phyloP scores from a whole-genome alignment of 305 asterid species.

The Salvia sclarea region DNA sequence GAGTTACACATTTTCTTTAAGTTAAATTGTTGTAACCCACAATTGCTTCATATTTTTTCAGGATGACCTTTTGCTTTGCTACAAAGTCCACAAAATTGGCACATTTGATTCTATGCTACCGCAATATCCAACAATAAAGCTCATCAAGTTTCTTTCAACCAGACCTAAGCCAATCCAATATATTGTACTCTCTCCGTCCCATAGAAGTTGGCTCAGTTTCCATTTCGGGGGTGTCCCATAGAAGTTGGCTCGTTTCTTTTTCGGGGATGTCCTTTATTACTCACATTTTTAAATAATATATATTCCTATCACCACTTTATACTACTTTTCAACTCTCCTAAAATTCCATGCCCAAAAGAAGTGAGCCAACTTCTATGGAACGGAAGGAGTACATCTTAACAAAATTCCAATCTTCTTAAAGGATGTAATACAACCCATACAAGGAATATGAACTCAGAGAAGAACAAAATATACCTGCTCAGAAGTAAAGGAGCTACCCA shows the following conservation, averaged over 20 bases:
- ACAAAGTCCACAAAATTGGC: constrained; percentile 7
- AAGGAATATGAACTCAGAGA: constrained; percentile 18
- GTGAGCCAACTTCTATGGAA: no score
- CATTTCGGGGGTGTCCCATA: no score
- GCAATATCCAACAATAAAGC: constrained; percentile 5
- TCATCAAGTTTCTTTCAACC: neutral
- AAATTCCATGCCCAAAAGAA: no score
- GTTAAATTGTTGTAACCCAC: neutral
- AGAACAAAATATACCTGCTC: constrained; percentile 61
- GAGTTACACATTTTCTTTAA: neutral
- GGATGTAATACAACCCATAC: neutral
- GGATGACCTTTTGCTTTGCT: neutral
- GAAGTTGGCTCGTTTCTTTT: no score
- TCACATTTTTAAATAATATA: no score
- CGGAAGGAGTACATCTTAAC: neutral
- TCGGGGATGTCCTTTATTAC: no score
- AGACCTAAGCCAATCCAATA: constrained; percentile 14
- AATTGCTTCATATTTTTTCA: neutral
- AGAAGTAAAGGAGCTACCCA: constrained; percentile 56
- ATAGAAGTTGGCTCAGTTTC: no score
- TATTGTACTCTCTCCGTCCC: neutral
- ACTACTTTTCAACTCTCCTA: no score
- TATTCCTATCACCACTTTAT: no score
- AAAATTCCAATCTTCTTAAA: constrained; percentile 3
- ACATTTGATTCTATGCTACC: neutral